Conservation (phyloP, 306 rosid species). For the Castanopsis chinensis region DNA sequence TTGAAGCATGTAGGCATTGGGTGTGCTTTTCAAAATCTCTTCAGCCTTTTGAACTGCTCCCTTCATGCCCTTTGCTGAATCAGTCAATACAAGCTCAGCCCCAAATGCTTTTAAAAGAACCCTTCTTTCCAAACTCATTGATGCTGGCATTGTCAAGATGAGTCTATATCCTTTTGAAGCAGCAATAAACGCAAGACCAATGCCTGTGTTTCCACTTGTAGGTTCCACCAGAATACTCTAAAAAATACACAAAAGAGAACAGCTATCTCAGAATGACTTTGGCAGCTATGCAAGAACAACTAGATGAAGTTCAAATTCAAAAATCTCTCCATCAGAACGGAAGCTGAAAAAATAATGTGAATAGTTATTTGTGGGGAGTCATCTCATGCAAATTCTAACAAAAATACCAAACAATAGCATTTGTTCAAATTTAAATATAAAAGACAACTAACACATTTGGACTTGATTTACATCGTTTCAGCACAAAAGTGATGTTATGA, state of each 20-base stretch:
- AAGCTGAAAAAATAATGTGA: neutral
- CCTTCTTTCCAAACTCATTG: slow-evolving; percentile 98
- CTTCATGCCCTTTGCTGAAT: slow-evolving; percentile 91
- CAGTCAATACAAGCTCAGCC: slow-evolving; percentile 91
- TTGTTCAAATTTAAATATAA: neutral
- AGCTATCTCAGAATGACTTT: slow-evolving; percentile 21
- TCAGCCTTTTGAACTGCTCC: slow-evolving; percentile 99
- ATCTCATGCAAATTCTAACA: neutral
- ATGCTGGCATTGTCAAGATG: slow-evolving; percentile 94
- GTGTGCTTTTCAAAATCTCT: slow-evolving; percentile 78
- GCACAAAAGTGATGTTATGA: too few species aligned
- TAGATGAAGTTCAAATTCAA: slow-evolving; percentile 15
- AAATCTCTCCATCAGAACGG: slow-evolving; percentile 17
- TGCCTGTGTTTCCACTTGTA: slow-evolving; percentile 98
- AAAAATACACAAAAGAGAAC: slow-evolving; percentile 20
- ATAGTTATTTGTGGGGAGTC: neutral
- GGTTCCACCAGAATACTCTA: slow-evolving; percentile 97
- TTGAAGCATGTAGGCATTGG: slow-evolving; percentile 90
- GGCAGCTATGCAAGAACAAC: slow-evolving; percentile 1
- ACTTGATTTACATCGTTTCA: neutral
- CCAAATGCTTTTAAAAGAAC: slow-evolving; percentile 97
- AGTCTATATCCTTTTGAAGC: slow-evolving; percentile 97
- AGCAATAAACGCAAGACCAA: slow-evolving; percentile 96
- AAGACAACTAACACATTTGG: neutral
- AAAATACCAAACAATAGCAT: neutral